Evolutionary conservation across 805 yeast species (phyloP).

Genomic region (Candida easanensis): DNA sequence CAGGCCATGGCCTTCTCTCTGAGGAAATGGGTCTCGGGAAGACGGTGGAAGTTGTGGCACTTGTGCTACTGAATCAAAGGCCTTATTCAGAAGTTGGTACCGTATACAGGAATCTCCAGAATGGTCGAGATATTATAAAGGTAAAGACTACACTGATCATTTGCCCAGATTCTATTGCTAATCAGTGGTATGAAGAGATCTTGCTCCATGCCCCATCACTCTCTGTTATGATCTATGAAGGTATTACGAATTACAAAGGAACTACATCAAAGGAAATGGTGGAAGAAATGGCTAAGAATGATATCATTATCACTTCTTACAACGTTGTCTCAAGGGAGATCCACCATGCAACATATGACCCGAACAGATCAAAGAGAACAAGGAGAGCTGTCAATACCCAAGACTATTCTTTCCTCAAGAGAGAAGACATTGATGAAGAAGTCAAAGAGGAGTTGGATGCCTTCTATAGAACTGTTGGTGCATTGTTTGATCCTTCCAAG

Average conservation of each 20-base stretch:
- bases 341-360: constrained; percentile 73
- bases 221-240: constrained; percentile 61
- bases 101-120: constrained; percentile 5
- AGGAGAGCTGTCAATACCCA: constrained; percentile 9
- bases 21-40: constrained; percentile 99
- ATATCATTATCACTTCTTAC: constrained; percentile 81
- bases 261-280: constrained; percentile 39
- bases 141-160: constrained; percentile 76
- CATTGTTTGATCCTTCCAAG: not conserved
- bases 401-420: not conserved
- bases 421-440: constrained; percentile 1
- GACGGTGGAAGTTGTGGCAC: constrained; percentile 77
- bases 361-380: constrained; percentile 34
- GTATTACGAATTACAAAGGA: constrained; percentile 40
- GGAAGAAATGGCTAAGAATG: constrained; percentile 55
- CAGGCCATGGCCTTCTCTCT: constrained; percentile 58
- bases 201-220: constrained; percentile 55
- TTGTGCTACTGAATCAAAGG: constrained; percentile 61
- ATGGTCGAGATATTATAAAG: constrained; percentile 30
- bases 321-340: constrained; percentile 67
- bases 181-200: constrained; percentile 86
- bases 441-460: constrained; percentile 10
- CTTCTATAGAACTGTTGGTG: constrained; percentile 15
- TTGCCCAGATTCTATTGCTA: constrained; percentile 78
- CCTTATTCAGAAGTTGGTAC: constrained; percentile 22